Base-by-base conservation (phyloP, 225 moss, liverwort and hornwort genomes). In the Pleurozium schreberi region DNA sequence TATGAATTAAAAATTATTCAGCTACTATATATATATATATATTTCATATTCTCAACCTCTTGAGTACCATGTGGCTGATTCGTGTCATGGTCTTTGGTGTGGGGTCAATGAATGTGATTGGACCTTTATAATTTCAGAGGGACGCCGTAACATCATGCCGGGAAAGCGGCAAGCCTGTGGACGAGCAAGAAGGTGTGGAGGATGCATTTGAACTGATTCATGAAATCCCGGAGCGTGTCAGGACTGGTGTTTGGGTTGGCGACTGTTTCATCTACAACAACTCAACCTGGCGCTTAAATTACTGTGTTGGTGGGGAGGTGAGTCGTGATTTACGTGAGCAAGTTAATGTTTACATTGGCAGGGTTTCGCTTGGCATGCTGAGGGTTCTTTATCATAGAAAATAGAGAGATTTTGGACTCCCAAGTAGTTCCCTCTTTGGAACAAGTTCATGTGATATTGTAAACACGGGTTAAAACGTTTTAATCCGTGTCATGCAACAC, bases 191-290 rank as follows among this genome's bases (percentile, higher is more conserved):
- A 85, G 88, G 97, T 77, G 97, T 96, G 68, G 97, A 98, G 89
- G 98, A 98, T 93, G 98, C 98, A 33, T 98, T 98, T 94, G 98
- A 97, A 90, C 93, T 98, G 60, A 91, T 98, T 60, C 94, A 97
- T 92, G 97, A 98, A 77, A 94, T 97, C 31, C 88, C 98, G n/a
- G 98, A 98, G 91, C 93, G 95, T 30, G 93, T 98, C 42, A 92
- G 97, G 45, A 96, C 96, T 88, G 97, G 97, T 60, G 88, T 98
- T 87, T 97, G 96, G 96, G 98, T 98, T 53, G 97, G 98, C 81
- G 96, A 98, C 88, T 98, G 97, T 90, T 98, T 96, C 84, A 97
- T 98, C 50, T 98, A 98, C 92, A 98, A 93, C 92, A 97, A 98
- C 88, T 98, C 97, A 89, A 87, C 95, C 52, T 97, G 97, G 98